A percentile compares a stretch with the other conserved stretches of the same genome.
phyloP scores from a whole-genome alignment of 2,329 filamentous ascomycete species.

The Arthroderma sp. region DNA sequence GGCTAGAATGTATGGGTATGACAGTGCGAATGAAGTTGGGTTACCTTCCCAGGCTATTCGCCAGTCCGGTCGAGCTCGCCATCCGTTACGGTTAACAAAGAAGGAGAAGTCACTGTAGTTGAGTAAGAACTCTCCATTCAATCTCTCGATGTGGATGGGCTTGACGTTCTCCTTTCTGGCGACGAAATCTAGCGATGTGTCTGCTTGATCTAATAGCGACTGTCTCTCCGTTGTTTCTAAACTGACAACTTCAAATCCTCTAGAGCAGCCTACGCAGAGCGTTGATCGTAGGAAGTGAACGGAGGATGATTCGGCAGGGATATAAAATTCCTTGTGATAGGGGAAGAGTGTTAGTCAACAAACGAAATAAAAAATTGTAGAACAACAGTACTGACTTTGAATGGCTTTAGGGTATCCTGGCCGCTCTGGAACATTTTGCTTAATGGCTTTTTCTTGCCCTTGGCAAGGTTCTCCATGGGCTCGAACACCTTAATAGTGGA shows the following conservation, averaged over 20 bases:
- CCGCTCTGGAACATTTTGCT: constrained; percentile 89
- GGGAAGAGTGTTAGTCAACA: background rate
- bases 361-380: background rate
- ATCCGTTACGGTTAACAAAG: constrained; percentile 97
- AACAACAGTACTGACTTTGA: constrained; percentile 46
- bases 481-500: constrained; percentile 99
- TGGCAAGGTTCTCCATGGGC: constrained; percentile 85
- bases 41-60: constrained; percentile 94
- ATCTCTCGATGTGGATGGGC: constrained; percentile 91
- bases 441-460: constrained; percentile 89
- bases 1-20: constrained; percentile 90
- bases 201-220: constrained; percentile 88
- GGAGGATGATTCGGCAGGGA: constrained; percentile 93
- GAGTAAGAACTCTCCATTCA: constrained; percentile 91
- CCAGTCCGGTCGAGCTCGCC: constrained; percentile 93
- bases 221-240: constrained; percentile 97
- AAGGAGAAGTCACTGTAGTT: constrained; percentile 99
- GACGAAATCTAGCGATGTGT: constrained; percentile 95
- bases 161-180: constrained; percentile 84
- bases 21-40: constrained; percentile 82
- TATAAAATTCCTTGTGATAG: constrained; percentile 68
- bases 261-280: constrained; percentile 86
- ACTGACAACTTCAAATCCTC: constrained; percentile 93
- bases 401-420: constrained; percentile 88
- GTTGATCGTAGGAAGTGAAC: constrained; percentile 97